A percentile compares a stretch with the other conserved stretches of the same genome.
Conservation (phyloP, 805 yeast genomes). For the Candida sakaeoensis region DNA sequence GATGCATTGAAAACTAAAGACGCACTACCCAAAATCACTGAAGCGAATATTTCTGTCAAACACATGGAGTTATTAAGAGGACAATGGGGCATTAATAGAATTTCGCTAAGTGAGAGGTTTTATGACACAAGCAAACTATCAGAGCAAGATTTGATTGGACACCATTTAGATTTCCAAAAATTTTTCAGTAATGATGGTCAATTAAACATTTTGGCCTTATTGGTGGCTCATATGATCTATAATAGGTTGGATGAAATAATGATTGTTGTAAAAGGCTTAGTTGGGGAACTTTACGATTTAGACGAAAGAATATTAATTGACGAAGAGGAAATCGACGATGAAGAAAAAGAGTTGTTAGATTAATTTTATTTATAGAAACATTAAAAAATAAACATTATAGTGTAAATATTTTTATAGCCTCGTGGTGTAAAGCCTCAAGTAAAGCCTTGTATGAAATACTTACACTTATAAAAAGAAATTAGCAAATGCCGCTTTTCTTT, state of each 20-base stretch:
- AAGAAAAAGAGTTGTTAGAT: constrained; percentile 3
- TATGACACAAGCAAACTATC: constrained; percentile 11
- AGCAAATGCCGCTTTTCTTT: too few species aligned
- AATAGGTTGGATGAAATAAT: constrained; percentile 27
- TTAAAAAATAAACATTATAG: background rate
- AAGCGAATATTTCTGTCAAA: constrained; percentile 25
- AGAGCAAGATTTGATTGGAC: constrained; percentile 14
- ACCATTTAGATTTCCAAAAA: constrained; percentile 22
- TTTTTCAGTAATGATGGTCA: constrained; percentile 31
- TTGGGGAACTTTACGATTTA: constrained; percentile 31
- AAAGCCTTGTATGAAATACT: too few species aligned
- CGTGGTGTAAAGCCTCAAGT: too few species aligned
- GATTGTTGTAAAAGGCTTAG: constrained; percentile 26
- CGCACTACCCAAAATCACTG: constrained; percentile 30
- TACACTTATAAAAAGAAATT: background rate
- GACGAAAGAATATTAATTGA: constrained; percentile 11
- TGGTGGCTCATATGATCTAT: constrained; percentile 28
- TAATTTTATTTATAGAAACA: constrained; percentile 3
- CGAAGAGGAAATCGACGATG: constrained; percentile 6
- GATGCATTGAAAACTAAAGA: constrained; percentile 21
- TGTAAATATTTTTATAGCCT: background rate
- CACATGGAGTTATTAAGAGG: constrained; percentile 24
- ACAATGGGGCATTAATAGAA: constrained; percentile 25
- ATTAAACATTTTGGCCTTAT: constrained; percentile 22
- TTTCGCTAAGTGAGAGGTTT: constrained; percentile 23